Evolutionary conservation across 768 basidiomycete genomes (phyloP), one percentile per base, ranked within the genome.

Genomic region (Hygrophorus pudorinus): DNA sequence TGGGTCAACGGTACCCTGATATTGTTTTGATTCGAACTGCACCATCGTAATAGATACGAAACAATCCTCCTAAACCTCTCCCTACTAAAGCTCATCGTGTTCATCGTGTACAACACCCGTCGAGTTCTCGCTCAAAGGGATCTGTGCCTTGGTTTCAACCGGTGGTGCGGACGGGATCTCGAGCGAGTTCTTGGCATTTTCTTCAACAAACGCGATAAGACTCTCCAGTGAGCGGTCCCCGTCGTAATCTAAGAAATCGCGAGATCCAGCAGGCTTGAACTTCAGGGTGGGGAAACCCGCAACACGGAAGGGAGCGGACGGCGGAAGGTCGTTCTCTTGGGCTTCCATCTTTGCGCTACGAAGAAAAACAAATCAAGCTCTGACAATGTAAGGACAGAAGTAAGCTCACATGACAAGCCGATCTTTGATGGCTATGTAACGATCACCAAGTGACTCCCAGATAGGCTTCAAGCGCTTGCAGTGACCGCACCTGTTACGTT

Each of bases 401-500:
- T 8, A 41, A 17, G 3, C 75, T 41, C 61, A 93, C 91, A 94
- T 91, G 54, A 78, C 52, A 45, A 96, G 54, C 30, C 74, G 75
- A 57, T 91, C 82, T 65, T 84, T 81, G 60, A 81, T 69, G 42
- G 69, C 60, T 37, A 78, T 75, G 65, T 81, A 98, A 58, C 83
- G 84, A 58, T 93, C 85, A 44, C 76, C 96, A 30, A 99, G 78
- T 18, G 71, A 75, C 48, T 97, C 93, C 90, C 91, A 99, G 32
- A 68, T 87, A 10, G 96, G 94, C 62, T 85, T 87, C 54, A 99
- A 78, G 55, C 92, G 90, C 68, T 96, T 96, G 83, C 91, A 93
- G 76, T 92, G 90, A 35, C 87, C 86, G 57, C 87, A 89, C 82
- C 83, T 85, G 53, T 21, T 6, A 36, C 11, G 14, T 16, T 2